These are phyloP conservation scores for Coniochaeta hoffmannii DNA, from an alignment of 2,329 filamentous ascomycete genomes.

Conservation along the genomic window DNA sequence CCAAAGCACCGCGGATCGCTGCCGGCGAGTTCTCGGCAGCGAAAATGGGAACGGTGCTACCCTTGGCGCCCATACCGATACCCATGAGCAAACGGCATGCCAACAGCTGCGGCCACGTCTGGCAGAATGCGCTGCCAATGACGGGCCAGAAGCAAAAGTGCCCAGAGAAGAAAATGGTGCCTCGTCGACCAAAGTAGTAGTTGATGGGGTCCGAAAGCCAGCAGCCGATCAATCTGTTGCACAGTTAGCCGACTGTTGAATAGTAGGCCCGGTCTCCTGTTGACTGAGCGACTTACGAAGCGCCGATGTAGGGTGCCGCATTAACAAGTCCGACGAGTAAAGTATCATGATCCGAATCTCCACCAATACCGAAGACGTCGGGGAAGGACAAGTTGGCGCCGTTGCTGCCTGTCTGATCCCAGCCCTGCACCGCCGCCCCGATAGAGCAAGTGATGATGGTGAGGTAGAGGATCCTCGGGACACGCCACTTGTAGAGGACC, in stretches of 20 bases:
- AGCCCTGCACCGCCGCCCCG: slow-evolving; percentile 43
- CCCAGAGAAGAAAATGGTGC: slow-evolving; percentile 20
- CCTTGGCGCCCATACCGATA: slow-evolving; percentile 61
- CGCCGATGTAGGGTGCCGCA: slow-evolving; percentile 30
- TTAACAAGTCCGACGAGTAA: slow-evolving; percentile 56
- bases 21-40: slow-evolving; percentile 45
- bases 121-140: slow-evolving; percentile 56
- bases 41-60: slow-evolving; percentile 45
- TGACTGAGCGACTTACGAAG: slow-evolving; percentile 18
- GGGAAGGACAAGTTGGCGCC: slow-evolving; percentile 41
- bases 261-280: not conserved
- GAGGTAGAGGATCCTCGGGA: slow-evolving; percentile 54
- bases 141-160: slow-evolving; percentile 51
- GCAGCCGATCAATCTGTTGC: slow-evolving; percentile 41
- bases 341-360: slow-evolving; percentile 32
- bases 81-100: slow-evolving; percentile 61
- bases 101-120: slow-evolving; percentile 61
- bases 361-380: slow-evolving; percentile 31
- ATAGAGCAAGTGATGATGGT: slow-evolving; percentile 53
- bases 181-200: slow-evolving; percentile 33
- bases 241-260: not conserved
- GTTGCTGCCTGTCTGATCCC: slow-evolving; percentile 31
- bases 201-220: slow-evolving; percentile 41
- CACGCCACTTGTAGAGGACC: slow-evolving; percentile 57
- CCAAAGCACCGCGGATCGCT: slow-evolving; percentile 43